Percentiles rank a stretch among this genome's conserved stretches.
Conservation (phyloP, 148 eudicot genomes). For the Rhododendron ovatum region DNA sequence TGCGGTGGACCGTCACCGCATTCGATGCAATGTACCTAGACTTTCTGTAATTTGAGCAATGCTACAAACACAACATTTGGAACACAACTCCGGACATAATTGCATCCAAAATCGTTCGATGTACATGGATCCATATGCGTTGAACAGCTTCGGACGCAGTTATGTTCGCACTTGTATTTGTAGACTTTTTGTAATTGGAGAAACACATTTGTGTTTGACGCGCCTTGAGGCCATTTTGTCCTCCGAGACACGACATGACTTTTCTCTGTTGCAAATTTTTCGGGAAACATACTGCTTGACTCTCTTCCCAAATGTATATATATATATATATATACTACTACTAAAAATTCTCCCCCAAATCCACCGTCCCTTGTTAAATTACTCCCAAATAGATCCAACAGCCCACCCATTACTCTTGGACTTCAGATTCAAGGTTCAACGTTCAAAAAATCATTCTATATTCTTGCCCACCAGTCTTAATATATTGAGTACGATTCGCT, state of each 20-base stretch:
- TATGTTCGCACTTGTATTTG: too few relatives aligned
- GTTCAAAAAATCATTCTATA: background rate
- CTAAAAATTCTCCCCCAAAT: background rate
- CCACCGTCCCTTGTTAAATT: conserved; percentile 4
- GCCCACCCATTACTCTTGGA: background rate
- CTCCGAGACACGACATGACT: background rate
- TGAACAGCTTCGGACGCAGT: too few relatives aligned
- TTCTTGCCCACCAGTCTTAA: background rate
- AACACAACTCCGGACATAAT: too few relatives aligned
- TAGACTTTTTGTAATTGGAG: background rate
- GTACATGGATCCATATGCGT: too few relatives aligned
- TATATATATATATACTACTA: too few relatives aligned
- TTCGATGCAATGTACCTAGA: too few relatives aligned
- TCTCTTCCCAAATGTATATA: background rate
- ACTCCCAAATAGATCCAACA: background rate
- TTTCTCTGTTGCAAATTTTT: background rate
- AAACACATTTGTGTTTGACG: background rate
- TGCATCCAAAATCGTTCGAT: too few relatives aligned
- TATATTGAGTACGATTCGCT: background rate
- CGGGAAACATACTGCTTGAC: background rate
- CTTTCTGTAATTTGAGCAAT: too few relatives aligned
- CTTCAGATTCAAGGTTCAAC: background rate
- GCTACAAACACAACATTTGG: too few relatives aligned
- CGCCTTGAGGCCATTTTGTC: background rate
- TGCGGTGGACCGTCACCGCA: too few relatives aligned